These are phyloP conservation scores for Chytridium lagenaria DNA, from an alignment of 371 early-diverging fungal species.

Conservation along the genomic window DNA sequence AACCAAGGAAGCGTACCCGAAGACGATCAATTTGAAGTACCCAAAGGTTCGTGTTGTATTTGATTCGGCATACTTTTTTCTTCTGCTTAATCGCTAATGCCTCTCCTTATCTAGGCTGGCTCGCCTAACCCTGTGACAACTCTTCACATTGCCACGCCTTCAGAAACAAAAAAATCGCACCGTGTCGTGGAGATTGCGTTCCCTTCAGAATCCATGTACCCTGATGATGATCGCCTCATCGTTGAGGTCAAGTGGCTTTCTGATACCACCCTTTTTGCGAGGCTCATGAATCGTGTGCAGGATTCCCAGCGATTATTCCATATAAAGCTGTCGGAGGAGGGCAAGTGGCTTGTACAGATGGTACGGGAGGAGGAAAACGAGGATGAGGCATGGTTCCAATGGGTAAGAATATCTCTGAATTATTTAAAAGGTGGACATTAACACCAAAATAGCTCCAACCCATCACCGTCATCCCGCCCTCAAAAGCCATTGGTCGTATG, in stretches of 20 bases:
- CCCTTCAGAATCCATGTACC: constrained; percentile 52
- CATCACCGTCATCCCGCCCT: constrained; percentile 42
- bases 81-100: background rate
- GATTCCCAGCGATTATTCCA: constrained; percentile 74
- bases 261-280: constrained; percentile 69
- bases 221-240: constrained; percentile 75
- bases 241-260: constrained; percentile 85
- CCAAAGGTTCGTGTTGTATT: constrained; percentile 66
- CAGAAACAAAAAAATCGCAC: constrained; percentile 21
- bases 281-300: constrained; percentile 89
- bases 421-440: no score
- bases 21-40: constrained; percentile 76
- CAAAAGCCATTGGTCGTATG: constrained; percentile 32
- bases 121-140: constrained; percentile 83
- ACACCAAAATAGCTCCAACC: constrained; percentile 35
- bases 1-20: constrained; percentile 64
- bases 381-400: constrained; percentile 55
- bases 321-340: constrained; percentile 30
- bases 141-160: constrained; percentile 68
- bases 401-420: constrained; percentile 27
- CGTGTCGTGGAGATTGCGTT: constrained; percentile 36
- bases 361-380: constrained; percentile 44
- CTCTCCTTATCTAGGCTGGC: constrained; percentile 62
- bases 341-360: constrained; percentile 43
- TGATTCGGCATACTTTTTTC: background rate